Conservation (phyloP, 345 rosid species). For the Garcia nutans region DNA sequence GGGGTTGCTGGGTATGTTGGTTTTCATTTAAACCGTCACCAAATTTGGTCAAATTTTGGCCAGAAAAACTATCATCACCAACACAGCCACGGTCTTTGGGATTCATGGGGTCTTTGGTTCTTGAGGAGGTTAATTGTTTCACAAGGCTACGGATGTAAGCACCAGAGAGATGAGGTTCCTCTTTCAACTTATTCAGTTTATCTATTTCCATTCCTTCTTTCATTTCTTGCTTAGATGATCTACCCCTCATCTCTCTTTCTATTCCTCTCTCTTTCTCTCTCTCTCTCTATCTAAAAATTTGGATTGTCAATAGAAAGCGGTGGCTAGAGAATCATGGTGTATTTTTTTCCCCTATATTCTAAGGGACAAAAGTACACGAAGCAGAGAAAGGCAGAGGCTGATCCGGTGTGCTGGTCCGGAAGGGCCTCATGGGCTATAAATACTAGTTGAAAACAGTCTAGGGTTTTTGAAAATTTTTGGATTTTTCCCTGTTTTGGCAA, state of each 20-base stretch:
- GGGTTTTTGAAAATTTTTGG: conserved; percentile 49
- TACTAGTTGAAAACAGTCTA: conserved; percentile 43
- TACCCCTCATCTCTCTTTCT: conserved; percentile 41
- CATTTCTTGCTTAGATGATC: conserved; percentile 42
- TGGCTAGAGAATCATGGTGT: conserved; percentile 33
- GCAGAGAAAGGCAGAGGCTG: conserved; percentile 50
- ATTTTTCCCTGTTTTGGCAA: conserved; percentile 53
- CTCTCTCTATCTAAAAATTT: conserved; percentile 18
- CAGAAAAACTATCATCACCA: conserved; percentile 33
- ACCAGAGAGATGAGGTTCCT: conserved; percentile 60
- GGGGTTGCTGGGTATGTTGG: conserved; percentile 32
- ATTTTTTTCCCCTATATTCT: conserved; percentile 29
- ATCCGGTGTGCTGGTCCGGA: conserved; percentile 36
- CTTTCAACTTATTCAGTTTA: conserved; percentile 32
- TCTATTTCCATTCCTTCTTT: conserved; percentile 41
- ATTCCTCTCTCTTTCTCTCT: neutral
- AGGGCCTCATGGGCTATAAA: conserved; percentile 56
- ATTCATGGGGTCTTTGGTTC: conserved; percentile 47
- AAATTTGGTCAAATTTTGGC: conserved; percentile 31
- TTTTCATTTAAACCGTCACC: conserved; percentile 31
- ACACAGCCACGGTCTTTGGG: conserved; percentile 32
- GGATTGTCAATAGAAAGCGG: conserved; percentile 22
- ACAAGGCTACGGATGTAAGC: conserved; percentile 72
- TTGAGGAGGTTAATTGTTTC: conserved; percentile 67
- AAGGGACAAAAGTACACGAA: conserved; percentile 44